Conservation (phyloP, 2,329 filamentous ascomycete species). For the Sarocladium strictum region DNA sequence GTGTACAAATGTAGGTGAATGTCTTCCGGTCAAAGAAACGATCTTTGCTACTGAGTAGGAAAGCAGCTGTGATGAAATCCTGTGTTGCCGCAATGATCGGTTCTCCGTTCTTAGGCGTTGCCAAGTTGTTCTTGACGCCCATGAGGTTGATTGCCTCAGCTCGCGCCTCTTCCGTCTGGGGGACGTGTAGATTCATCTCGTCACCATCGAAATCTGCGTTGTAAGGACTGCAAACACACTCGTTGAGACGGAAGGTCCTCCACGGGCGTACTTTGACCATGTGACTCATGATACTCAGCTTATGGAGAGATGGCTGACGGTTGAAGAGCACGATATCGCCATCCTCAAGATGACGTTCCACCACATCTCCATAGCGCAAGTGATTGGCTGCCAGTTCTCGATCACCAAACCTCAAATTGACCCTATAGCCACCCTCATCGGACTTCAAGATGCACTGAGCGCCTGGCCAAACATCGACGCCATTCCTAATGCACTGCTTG, state of each 20-base stretch:
- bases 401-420: slow-evolving; percentile 70
- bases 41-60: slow-evolving; percentile 85
- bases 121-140: slow-evolving; percentile 95
- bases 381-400: slow-evolving; percentile 65
- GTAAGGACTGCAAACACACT: slow-evolving; percentile 97
- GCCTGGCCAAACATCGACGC: slow-evolving; percentile 75
- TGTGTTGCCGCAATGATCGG: slow-evolving; percentile 99
- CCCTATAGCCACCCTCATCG: slow-evolving; percentile 59
- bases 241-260: slow-evolving; percentile 93
- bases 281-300: slow-evolving; percentile 97
- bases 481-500: slow-evolving; percentile 66
- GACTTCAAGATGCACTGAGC: slow-evolving; percentile 77
- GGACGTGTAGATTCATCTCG: slow-evolving; percentile 98
- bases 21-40: slow-evolving; percentile 83
- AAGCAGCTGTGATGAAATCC: slow-evolving; percentile 96
- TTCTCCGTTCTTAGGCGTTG: slow-evolving; percentile 94
- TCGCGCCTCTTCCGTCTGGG: slow-evolving; percentile 93
- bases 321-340: slow-evolving; percentile 97
- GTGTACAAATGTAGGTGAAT: slow-evolving; percentile 85
- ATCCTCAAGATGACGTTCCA: slow-evolving; percentile 92
- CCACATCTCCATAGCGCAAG: slow-evolving; percentile 76
- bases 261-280: slow-evolving; percentile 88
- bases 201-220: slow-evolving; percentile 99
- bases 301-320: slow-evolving; percentile 93
- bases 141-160: slow-evolving; percentile 94